Base-by-base conservation (phyloP, 768 basidiomycete species). In the Kwoniella sp. region DNA sequence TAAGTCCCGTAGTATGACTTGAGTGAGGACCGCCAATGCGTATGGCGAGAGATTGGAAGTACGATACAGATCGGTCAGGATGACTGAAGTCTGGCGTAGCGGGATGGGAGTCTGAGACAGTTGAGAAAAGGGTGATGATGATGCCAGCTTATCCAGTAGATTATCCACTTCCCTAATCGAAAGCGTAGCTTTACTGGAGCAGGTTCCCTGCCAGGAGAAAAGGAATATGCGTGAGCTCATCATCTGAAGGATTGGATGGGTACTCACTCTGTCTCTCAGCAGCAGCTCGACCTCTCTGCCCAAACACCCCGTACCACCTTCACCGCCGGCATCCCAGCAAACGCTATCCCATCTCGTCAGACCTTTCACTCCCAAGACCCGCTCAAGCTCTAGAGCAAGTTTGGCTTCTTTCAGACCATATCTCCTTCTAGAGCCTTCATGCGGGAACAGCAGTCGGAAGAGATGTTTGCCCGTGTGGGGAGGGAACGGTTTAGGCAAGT, bases 1-100 rank as follows among this genome's bases (percentile, higher is more conserved):
- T 0, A 97, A 81, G 76, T 97, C 93, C 67, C 89, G 90, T 36
- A 95, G 84, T 63, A 97, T 89, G 67, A 95, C 88, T 72, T 97
- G 93, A 0, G 89, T 88, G 52, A 94, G 81, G 65, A 88, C 85
- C 0, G 86, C 83, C 1, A 88, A 85, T 44, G 90, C 88, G 12
- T 80, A 78, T 0, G 91, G 86, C 1, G 86, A 82, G 10, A 92
- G 80, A 1, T 36, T 44, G 19, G 72, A 70, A 10, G 82, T 77
- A 44, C 83, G 82, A 67, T 86, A 92, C 2, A 94, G 82, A 17
- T 81, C 77, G n/a, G 81, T 80, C 1, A 92, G 81, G 61, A 87
- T 83, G 0, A 63, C 67, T 19, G 65, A 46, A 0, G 65, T 65
- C 7, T 64, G 36, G 19, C 50, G 55, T 21, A 56, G 21, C 1